Evolutionary conservation across 768 basidiomycete species (phyloP).

Genomic region (Mrakia frigida): DNA sequence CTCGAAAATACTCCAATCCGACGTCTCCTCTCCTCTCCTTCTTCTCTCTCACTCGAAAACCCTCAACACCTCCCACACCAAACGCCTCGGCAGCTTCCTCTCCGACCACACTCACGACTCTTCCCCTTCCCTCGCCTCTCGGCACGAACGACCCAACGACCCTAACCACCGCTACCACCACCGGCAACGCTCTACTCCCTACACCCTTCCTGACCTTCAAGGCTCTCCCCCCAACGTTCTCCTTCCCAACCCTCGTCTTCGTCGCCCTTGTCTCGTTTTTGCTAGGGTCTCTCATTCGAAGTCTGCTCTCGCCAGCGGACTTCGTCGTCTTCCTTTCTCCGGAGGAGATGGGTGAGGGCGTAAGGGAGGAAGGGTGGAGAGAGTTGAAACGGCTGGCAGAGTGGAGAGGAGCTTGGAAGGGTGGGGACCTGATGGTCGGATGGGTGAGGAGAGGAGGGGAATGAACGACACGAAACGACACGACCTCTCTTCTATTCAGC

Average conservation of each 20-base stretch:
- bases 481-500: too few relatives aligned
- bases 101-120: background rate
- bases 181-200: too few relatives aligned
- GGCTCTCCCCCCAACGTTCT: conserved; percentile 42
- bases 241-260: conserved; percentile 59
- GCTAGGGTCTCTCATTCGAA: conserved; percentile 82
- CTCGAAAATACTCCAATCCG: conserved; percentile 4
- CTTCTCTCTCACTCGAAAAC: conserved; percentile 8
- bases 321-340: conserved; percentile 63
- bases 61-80: too few relatives aligned
- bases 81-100: background rate
- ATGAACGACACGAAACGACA: too few relatives aligned
- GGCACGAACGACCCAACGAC: background rate
- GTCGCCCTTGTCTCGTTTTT: conserved; percentile 82
- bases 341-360: conserved; percentile 21
- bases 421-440: conserved; percentile 39
- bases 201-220: background rate
- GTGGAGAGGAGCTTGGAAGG: conserved; percentile 70
- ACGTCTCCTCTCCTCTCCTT: background rate
- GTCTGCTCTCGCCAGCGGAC: conserved; percentile 81
- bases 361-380: conserved; percentile 62
- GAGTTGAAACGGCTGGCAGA: conserved; percentile 78
- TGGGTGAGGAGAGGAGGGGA: conserved; percentile 6
- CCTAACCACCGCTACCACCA: background rate
- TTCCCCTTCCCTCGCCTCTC: background rate